A percentile compares a stretch with the other conserved stretches of the same genome.
Conservation (phyloP, 164 flowering plant species). For the Kalanchoe fedtschenkoi region DNA sequence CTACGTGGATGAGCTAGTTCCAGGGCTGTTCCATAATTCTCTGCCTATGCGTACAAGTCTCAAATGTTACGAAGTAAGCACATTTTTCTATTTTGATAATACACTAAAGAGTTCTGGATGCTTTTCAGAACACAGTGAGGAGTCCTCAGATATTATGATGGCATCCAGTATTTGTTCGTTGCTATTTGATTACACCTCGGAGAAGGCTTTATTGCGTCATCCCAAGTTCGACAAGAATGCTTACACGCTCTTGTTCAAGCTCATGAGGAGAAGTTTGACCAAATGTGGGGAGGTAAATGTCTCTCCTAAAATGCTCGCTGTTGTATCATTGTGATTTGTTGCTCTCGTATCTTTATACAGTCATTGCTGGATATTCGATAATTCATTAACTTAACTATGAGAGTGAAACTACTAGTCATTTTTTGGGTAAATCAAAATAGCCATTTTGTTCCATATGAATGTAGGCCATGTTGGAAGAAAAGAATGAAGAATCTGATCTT, state of each 20-base stretch:
- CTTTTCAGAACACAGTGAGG: constrained; percentile 32
- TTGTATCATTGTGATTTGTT: too few relatives aligned
- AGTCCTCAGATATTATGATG: constrained; percentile 58
- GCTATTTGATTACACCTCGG: constrained; percentile 64
- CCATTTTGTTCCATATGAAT: neutral
- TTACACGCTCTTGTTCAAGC: constrained; percentile 33
- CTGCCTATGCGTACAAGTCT: too few relatives aligned
- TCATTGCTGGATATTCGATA: too few relatives aligned
- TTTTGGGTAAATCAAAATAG: neutral
- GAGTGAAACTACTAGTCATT: neutral
- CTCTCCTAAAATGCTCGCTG: neutral
- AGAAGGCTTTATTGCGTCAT: constrained; percentile 47
- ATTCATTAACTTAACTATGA: too few relatives aligned
- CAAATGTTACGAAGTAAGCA: neutral
- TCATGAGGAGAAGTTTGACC: constrained; percentile 54
- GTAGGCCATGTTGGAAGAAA: constrained; percentile 4
- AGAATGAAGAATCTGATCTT: constrained; percentile 6
- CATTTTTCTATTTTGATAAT: neutral
- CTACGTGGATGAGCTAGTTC: too few relatives aligned
- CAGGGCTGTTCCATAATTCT: too few relatives aligned
- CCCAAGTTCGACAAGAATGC: constrained; percentile 27
- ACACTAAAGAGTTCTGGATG: constrained; percentile 2
- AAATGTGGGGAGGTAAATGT: constrained; percentile 39
- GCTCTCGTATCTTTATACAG: too few relatives aligned
- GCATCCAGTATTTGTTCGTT: constrained; percentile 72